Conservation (phyloP, 1,284 basidiomycete species). For the Ustilago esculenta region DNA sequence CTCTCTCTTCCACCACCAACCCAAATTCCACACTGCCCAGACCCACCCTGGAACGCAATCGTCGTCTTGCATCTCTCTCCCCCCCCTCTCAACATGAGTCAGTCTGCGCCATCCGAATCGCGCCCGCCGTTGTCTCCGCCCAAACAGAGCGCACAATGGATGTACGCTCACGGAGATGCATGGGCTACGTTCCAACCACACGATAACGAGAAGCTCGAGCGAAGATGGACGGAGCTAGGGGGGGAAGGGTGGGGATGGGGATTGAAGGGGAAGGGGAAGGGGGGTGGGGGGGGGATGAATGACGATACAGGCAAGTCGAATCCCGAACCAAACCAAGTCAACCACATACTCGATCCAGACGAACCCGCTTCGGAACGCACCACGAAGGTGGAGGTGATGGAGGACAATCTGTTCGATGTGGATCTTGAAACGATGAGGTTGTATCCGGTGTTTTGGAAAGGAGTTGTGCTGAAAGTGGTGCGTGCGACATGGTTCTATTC, state of each 20-base stretch:
- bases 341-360: slow-evolving; percentile 57
- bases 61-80: neutral
- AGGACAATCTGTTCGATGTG: slow-evolving; percentile 65
- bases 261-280: no score
- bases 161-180: slow-evolving; percentile 55
- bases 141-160: slow-evolving; percentile 51
- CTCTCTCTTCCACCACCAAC: no score
- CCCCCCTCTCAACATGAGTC: slow-evolving; percentile 4
- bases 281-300: no score
- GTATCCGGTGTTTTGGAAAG: slow-evolving; percentile 68
- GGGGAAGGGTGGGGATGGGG: slow-evolving; percentile 20
- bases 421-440: slow-evolving; percentile 62
- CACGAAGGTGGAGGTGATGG: slow-evolving; percentile 59
- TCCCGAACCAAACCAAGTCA: no score
- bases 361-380: slow-evolving; percentile 46
- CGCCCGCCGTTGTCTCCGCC: slow-evolving; percentile 21
- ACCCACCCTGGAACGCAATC: no score
- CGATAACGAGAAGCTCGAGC: slow-evolving; percentile 56
- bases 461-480: slow-evolving; percentile 63
- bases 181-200: slow-evolving; percentile 59
- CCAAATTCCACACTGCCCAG: no score
- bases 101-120: slow-evolving; percentile 7
- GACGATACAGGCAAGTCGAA: no score
- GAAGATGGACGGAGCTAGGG: slow-evolving; percentile 44
- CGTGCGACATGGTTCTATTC: slow-evolving; percentile 68